Evolutionary conservation across 1,284 basidiomycete genomes (phyloP).

Genomic region (Ganoderma lucidum): DNA sequence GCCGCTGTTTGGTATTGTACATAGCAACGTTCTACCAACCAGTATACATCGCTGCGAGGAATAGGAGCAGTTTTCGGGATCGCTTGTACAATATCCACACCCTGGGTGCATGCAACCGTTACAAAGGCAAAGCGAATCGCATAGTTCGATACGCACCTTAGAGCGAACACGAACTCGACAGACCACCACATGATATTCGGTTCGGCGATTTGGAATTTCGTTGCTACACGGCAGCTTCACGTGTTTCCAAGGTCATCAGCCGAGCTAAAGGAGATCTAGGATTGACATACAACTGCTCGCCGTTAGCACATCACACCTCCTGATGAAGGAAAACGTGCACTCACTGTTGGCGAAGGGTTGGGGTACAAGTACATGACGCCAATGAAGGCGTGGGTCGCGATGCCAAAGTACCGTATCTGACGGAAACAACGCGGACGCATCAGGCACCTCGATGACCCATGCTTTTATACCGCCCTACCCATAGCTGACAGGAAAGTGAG

Average conservation of each 20-base stretch:
- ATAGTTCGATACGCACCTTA: constrained; percentile 3
- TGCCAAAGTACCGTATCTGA: constrained; percentile 16
- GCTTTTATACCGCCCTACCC: neutral
- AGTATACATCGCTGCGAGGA: constrained; percentile 11
- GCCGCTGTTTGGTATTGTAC: neutral
- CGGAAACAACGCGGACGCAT: neutral
- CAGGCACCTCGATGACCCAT: no score
- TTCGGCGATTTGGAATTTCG: constrained; percentile 7
- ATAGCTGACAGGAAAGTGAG: constrained; percentile 2
- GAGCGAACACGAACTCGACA: constrained; percentile 14
- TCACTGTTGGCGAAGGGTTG: constrained; percentile 9
- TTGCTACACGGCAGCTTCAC: constrained; percentile 10
- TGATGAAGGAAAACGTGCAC: neutral
- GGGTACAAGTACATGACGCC: neutral
- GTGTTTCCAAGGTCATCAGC: neutral
- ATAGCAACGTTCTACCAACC: neutral
- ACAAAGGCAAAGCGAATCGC: neutral
- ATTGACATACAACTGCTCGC: constrained; percentile 1
- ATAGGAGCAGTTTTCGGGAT: constrained; percentile 8
- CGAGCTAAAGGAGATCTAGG: neutral
- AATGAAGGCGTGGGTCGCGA: constrained; percentile 9
- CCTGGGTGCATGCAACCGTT: neutral
- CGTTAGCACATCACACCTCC: neutral
- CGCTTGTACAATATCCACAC: constrained; percentile 16
- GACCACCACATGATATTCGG: constrained; percentile 18